Evolutionary conservation across 2,329 filamentous ascomycete species (phyloP).

Genomic region (Aspergillus quadricinctus): DNA sequence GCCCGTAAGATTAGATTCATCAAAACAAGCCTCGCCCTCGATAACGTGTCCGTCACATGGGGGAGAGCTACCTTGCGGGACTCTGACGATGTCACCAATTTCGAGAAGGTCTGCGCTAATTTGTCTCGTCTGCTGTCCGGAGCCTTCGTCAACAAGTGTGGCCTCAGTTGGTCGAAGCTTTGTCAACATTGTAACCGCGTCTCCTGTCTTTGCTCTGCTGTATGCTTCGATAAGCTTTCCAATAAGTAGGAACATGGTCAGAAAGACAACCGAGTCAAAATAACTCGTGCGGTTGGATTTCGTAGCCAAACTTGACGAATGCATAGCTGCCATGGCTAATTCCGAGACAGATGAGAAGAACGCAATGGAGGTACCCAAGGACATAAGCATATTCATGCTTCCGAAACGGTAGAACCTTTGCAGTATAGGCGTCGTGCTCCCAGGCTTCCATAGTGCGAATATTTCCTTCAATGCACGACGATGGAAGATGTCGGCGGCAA

Average conservation of each 20-base stretch:
- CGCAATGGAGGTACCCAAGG: constrained; percentile 79
- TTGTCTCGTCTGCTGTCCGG: constrained; percentile 33
- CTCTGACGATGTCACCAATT: constrained; percentile 66
- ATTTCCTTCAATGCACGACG: constrained; percentile 73
- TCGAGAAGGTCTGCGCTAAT: constrained; percentile 67
- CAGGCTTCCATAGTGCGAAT: constrained; percentile 67
- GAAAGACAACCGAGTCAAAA: constrained; percentile 88
- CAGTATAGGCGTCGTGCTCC: constrained; percentile 67
- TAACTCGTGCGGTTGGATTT: constrained; percentile 61
- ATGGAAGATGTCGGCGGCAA: constrained; percentile 82
- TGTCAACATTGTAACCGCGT: constrained; percentile 75
- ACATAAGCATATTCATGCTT: constrained; percentile 94
- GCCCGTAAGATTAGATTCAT: constrained; percentile 81
- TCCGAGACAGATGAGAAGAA: constrained; percentile 79
- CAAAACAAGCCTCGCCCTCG: constrained; percentile 61
- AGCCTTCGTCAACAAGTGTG: constrained; percentile 51
- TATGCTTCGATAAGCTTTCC: constrained; percentile 65
- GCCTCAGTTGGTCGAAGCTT: constrained; percentile 77
- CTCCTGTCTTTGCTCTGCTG: constrained; percentile 84
- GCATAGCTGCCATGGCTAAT: constrained; percentile 62
- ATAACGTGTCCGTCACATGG: constrained; percentile 71
- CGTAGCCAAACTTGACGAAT: constrained; percentile 29
- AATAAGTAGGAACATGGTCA: constrained; percentile 79
- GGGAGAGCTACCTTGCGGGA: constrained; percentile 76
- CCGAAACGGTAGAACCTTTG: constrained; percentile 86